Conservation (phyloP, 495 filamentous ascomycete genomes). For the Stereocaulon alpinum region DNA sequence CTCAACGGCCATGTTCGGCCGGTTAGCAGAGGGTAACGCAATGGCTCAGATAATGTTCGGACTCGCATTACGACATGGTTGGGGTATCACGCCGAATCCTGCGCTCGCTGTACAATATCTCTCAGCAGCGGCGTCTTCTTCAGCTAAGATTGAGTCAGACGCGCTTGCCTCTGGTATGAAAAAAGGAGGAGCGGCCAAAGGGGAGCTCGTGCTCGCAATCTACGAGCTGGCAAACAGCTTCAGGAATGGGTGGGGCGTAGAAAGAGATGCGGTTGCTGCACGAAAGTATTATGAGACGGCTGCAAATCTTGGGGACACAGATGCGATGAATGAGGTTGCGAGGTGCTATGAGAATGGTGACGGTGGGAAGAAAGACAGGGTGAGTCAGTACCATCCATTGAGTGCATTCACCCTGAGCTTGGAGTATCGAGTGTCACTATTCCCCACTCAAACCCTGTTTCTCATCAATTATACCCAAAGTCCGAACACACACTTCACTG, state of each 20-base stretch:
- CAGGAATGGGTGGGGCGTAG: conserved; percentile 90
- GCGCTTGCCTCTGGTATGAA: conserved; percentile 78
- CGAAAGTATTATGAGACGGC: conserved; percentile 95
- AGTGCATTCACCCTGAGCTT: background rate
- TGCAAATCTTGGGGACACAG: conserved; percentile 88
- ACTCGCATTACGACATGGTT: conserved; percentile 88
- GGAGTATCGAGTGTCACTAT: background rate
- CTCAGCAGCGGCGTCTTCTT: conserved; percentile 81
- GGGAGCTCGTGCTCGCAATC: conserved; percentile 94
- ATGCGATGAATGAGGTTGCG: conserved; percentile 94
- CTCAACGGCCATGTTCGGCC: conserved; percentile 79
- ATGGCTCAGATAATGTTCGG: conserved; percentile 95
- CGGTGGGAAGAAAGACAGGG: conserved; percentile 94
- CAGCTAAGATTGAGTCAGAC: conserved; percentile 70
- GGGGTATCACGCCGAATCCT: conserved; percentile 71
- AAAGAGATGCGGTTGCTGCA: conserved; percentile 79
- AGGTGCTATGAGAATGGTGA: conserved; percentile 96
- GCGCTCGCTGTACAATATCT: conserved; percentile 70
- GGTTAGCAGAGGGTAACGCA: conserved; percentile 83
- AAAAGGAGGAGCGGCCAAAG: conserved; percentile 90
- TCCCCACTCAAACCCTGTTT: background rate
- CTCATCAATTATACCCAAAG: background rate
- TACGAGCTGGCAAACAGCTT: conserved; percentile 92
- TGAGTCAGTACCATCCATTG: conserved; percentile 37
- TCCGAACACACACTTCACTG: background rate